These are phyloP conservation scores for Fragosphaeria purpurea DNA, from an alignment of 2,329 filamentous ascomycete species.

Conservation along the genomic window DNA sequence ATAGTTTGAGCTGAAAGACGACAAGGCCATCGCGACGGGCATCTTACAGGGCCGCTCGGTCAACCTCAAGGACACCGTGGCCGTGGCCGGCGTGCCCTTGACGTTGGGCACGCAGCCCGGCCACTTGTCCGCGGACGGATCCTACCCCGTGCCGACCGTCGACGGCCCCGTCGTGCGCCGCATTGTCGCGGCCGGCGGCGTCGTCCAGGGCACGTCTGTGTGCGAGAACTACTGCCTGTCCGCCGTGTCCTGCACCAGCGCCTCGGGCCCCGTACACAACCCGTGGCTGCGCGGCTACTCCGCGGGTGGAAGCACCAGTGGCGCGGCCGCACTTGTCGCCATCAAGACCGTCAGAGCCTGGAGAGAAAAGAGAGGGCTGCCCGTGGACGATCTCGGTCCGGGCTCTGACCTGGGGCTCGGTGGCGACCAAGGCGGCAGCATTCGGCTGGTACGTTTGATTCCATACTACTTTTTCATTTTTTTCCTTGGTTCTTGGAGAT, in stretches of 20 bases:
- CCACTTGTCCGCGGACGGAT: conserved; percentile 19
- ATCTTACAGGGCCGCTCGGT: conserved; percentile 63
- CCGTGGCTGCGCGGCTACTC: conserved; percentile 66
- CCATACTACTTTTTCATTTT: neutral
- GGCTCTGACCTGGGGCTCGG: conserved; percentile 35
- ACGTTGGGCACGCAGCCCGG: conserved; percentile 41
- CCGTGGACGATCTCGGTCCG: conserved; percentile 32
- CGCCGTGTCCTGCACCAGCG: conserved; percentile 50
- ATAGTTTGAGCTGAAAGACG: conserved; percentile 18
- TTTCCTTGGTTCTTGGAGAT: neutral
- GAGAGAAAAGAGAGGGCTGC: conserved; percentile 44
- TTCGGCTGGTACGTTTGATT: conserved; percentile 41
- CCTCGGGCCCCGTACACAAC: conserved; percentile 63
- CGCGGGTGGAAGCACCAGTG: conserved; percentile 65
- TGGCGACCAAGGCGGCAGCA: conserved; percentile 63
- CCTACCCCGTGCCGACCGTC: conserved; percentile 60
- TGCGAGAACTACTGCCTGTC: conserved; percentile 56
- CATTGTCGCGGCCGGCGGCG: conserved; percentile 50
- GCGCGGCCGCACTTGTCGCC: conserved; percentile 40
- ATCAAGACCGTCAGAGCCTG: conserved; percentile 12
- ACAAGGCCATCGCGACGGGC: conserved; percentile 22
- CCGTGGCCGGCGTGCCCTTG: conserved; percentile 53
- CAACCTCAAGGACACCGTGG: conserved; percentile 65
- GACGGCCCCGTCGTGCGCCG: conserved; percentile 28
- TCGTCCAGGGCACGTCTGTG: conserved; percentile 65